A percentile compares a stretch with the other conserved stretches of the same genome.
phyloP scores from a whole-genome alignment of 345 rosid species.

The Aquilaria yunnanensis region DNA sequence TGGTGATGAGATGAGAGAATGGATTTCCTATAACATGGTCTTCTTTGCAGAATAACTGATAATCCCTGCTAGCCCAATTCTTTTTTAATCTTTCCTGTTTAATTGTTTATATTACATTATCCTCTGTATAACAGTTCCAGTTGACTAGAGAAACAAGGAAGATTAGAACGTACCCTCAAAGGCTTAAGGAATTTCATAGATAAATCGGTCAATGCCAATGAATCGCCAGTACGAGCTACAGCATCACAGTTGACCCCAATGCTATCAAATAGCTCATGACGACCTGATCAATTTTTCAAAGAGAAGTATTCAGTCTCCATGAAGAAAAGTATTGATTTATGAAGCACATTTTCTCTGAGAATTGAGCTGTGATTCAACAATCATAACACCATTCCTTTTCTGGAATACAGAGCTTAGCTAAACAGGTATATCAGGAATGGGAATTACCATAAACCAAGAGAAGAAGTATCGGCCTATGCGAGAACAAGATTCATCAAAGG shows the following conservation, averaged over 20 bases:
- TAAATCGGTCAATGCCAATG: constrained; percentile 67
- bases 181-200: constrained; percentile 76
- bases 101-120: no score
- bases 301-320: constrained; percentile 1
- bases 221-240: constrained; percentile 65
- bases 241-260: constrained; percentile 63
- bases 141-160: background rate
- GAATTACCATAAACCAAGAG: background rate
- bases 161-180: constrained; percentile 42
- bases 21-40: no score
- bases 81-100: no score
- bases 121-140: no score
- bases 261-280: constrained; percentile 71
- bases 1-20: no score
- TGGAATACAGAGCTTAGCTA: background rate
- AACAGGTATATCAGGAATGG: background rate
- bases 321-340: background rate
- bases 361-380: background rate
- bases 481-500: background rate
- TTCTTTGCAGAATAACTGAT: no score
- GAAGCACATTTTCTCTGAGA: background rate
- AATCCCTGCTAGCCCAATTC: no score
- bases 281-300: constrained; percentile 32
- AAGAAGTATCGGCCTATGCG: background rate
- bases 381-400: background rate